Conservation (phyloP, 2,329 filamentous ascomycete species). For the Aspergillus ibericus region DNA sequence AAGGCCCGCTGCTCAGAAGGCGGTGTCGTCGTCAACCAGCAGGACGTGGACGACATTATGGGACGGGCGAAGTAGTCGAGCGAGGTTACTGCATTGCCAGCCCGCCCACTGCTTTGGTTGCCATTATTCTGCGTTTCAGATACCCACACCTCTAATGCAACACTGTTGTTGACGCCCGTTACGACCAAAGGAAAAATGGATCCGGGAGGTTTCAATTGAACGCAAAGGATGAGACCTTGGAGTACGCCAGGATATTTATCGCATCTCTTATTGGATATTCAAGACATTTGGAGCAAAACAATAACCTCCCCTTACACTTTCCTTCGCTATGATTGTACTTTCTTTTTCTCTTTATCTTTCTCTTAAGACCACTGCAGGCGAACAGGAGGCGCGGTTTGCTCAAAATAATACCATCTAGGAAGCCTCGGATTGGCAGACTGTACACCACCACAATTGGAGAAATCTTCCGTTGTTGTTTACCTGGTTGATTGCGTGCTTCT, state of each 20-base stretch:
- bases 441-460: conserved; percentile 6
- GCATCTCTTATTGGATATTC: background rate
- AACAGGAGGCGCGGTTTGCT: conserved; percentile 10
- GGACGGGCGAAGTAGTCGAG: conserved; percentile 38
- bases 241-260: background rate
- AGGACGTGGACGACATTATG: conserved; percentile 81
- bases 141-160: conserved; percentile 5
- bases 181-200: conserved; percentile 3
- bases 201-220: background rate
- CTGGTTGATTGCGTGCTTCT: background rate
- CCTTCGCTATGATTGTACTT: conserved; percentile 1
- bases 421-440: conserved; percentile 1
- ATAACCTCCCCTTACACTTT: background rate
- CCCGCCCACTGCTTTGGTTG: background rate
- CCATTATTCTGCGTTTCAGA: conserved; percentile 9
- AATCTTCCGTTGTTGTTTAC: background rate
- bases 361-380: conserved; percentile 5
- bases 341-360: conserved; percentile 7
- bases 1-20: conserved; percentile 92
- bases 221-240: background rate
- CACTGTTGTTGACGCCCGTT: conserved; percentile 6
- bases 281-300: background rate
- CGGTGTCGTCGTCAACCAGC: conserved; percentile 84
- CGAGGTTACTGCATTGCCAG: background rate
- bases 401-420: background rate